phyloP scores from a whole-genome alignment of 1,284 basidiomycete genomes.

The Melampsora larici-populina region DNA sequence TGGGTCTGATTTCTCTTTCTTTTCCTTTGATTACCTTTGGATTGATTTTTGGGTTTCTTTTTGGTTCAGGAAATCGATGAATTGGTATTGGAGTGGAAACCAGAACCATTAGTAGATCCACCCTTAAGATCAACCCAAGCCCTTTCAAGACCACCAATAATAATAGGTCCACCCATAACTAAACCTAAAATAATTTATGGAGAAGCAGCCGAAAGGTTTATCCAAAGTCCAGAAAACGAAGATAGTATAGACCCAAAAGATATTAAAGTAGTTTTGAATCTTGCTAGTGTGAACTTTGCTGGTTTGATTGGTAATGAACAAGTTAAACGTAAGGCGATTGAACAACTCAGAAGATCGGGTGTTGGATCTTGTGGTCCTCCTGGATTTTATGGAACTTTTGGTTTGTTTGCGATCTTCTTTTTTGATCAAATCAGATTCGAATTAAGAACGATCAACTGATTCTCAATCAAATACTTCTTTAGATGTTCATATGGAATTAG shows the following conservation, averaged over 20 bases:
- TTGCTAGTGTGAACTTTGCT: slow-evolving; percentile 89
- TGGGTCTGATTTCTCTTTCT: slow-evolving; percentile 53
- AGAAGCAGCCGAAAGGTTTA: slow-evolving; percentile 59
- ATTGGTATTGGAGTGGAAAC: slow-evolving; percentile 89
- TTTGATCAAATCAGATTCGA: slow-evolving; percentile 15
- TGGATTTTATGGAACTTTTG: slow-evolving; percentile 94
- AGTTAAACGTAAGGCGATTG: slow-evolving; percentile 79
- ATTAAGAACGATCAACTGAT: slow-evolving; percentile 61
- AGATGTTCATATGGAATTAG: slow-evolving; percentile 90
- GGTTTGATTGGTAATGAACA: slow-evolving; percentile 82
- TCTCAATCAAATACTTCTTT: slow-evolving; percentile 63
- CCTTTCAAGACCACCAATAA: slow-evolving; percentile 70
- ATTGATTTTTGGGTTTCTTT: neutral
- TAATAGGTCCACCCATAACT: slow-evolving; percentile 71
- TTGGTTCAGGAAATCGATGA: slow-evolving; percentile 85
- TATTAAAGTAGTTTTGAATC: slow-evolving; percentile 65
- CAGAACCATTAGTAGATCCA: slow-evolving; percentile 73
- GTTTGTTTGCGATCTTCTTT: slow-evolving; percentile 57
- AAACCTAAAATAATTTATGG: slow-evolving; percentile 72
- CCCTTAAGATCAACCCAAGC: slow-evolving; percentile 64
- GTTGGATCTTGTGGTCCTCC: slow-evolving; percentile 94
- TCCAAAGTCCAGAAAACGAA: slow-evolving; percentile 25
- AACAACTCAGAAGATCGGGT: slow-evolving; percentile 85
- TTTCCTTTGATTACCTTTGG: neutral
- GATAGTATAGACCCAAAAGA: slow-evolving; percentile 33